Evolutionary conservation across 495 filamentous ascomycete genomes (phyloP).

Genomic region (Penicillium waksmanii): DNA sequence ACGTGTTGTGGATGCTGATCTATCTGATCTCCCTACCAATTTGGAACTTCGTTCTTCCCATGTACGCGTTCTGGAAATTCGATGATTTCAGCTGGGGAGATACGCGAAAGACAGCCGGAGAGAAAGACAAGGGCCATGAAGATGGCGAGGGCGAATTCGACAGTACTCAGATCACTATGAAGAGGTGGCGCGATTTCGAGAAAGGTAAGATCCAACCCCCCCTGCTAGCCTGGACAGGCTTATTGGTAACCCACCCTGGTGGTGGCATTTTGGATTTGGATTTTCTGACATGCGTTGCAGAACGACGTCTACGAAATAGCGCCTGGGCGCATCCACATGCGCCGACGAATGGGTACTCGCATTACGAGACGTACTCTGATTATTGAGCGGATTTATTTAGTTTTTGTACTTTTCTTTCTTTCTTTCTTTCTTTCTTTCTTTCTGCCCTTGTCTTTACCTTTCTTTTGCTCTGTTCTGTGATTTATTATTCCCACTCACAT

Average conservation of each 20-base stretch:
- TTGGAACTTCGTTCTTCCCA: slow-evolving; percentile 96
- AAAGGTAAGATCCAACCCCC: slow-evolving; percentile 53
- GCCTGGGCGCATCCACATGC: slow-evolving; percentile 25
- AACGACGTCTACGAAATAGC: slow-evolving; percentile 31
- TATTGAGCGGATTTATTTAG: slow-evolving; percentile 24
- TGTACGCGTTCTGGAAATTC: slow-evolving; percentile 99
- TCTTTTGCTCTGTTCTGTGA: slow-evolving; percentile 15
- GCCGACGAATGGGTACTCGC: slow-evolving; percentile 25
- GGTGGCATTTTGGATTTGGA: neutral
- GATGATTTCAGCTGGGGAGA: slow-evolving; percentile 99
- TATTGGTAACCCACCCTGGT: neutral
- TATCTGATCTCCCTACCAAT: slow-evolving; percentile 92
- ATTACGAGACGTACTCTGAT: slow-evolving; percentile 38
- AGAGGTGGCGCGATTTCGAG: slow-evolving; percentile 97
- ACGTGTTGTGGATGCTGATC: slow-evolving; percentile 95
- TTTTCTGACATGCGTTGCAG: slow-evolving; percentile 18
- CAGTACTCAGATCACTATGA: slow-evolving; percentile 97
- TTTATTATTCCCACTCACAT: slow-evolving; percentile 29
- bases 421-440: too few species aligned
- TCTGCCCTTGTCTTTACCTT: too few species aligned
- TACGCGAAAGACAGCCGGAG: slow-evolving; percentile 92
- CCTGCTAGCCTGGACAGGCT: neutral
- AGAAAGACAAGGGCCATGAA: slow-evolving; percentile 81
- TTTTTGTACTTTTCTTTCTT: slow-evolving; percentile 6
- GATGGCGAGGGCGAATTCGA: slow-evolving; percentile 96